phyloP scores from a whole-genome alignment of 2,329 filamentous ascomycete species.

The Xenoacremonium recifei region DNA sequence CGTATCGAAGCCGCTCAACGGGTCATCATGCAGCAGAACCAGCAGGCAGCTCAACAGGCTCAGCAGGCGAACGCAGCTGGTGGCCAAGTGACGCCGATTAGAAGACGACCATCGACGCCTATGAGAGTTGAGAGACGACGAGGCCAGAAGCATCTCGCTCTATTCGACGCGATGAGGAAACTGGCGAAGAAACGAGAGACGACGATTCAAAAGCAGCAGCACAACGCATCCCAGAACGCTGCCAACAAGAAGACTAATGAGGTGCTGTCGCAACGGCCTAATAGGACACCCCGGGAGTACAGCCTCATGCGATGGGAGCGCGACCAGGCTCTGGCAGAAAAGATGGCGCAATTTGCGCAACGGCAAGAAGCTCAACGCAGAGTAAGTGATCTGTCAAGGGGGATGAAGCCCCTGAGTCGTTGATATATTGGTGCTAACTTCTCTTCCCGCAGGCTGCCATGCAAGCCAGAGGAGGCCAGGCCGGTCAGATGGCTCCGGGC shows the following conservation, averaged over 20 bases:
- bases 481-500: slow-evolving; percentile 44
- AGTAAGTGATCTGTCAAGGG: slow-evolving; percentile 39
- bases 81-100: slow-evolving; percentile 38
- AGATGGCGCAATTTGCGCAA: slow-evolving; percentile 53
- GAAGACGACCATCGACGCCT: slow-evolving; percentile 73
- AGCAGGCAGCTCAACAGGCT: slow-evolving; percentile 47
- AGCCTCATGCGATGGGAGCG: slow-evolving; percentile 86
- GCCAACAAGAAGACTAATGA: slow-evolving; percentile 82
- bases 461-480: slow-evolving; percentile 45
- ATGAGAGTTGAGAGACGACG: slow-evolving; percentile 83
- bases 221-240: slow-evolving; percentile 73
- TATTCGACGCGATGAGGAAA: slow-evolving; percentile 95
- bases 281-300: slow-evolving; percentile 85
- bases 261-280: slow-evolving; percentile 46
- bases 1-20: slow-evolving; percentile 61
- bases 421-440: no score
- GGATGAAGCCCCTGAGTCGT: no score
- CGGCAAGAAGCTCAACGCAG: slow-evolving; percentile 60
- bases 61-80: slow-evolving; percentile 49
- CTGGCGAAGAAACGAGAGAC: slow-evolving; percentile 92
- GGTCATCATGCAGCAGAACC: slow-evolving; percentile 52
- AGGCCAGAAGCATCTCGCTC: slow-evolving; percentile 80
- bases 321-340: slow-evolving; percentile 66
- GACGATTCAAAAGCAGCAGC: slow-evolving; percentile 80
- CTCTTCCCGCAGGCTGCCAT: slow-evolving; percentile 35